phyloP scores from a whole-genome alignment of 1,284 basidiomycete genomes.

The Boletus albobrunnescens region DNA sequence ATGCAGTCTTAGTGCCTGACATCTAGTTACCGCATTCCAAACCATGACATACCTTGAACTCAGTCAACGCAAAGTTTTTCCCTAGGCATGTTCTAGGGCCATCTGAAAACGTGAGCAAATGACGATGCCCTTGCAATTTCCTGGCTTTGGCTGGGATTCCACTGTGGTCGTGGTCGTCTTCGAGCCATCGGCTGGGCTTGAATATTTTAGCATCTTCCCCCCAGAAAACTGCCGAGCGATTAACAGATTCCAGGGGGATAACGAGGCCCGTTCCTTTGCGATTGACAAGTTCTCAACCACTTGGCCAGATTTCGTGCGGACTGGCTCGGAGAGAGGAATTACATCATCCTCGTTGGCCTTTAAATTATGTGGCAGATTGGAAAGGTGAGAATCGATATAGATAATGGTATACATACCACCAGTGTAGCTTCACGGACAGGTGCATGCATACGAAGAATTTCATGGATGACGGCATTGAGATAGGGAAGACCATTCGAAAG shows the following conservation, averaged over 20 bases:
- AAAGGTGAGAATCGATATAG: neutral
- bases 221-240: conserved; percentile 47
- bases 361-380: no score
- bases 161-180: conserved; percentile 8
- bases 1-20: neutral
- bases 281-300: conserved; percentile 39
- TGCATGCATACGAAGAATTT: conserved; percentile 16
- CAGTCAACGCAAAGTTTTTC: conserved; percentile 38
- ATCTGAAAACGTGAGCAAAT: conserved; percentile 41
- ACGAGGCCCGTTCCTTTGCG: conserved; percentile 42
- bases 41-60: conserved; percentile 43
- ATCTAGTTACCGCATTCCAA: neutral
- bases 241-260: conserved; percentile 42
- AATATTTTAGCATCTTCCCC: conserved; percentile 37
- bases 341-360: conserved; percentile 46
- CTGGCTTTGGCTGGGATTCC: conserved; percentile 27
- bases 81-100: conserved; percentile 43
- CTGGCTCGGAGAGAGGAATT: conserved; percentile 40
- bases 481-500: conserved; percentile 27
- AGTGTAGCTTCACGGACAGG: conserved; percentile 8
- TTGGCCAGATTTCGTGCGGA: conserved; percentile 34
- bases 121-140: conserved; percentile 40
- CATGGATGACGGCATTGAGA: conserved; percentile 34
- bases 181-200: conserved; percentile 38
- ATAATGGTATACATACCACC: conserved; percentile 7